Evolutionary conservation across 352 stramenopile species (phyloP).

Genomic region (Aphanomyces stellatus): DNA sequence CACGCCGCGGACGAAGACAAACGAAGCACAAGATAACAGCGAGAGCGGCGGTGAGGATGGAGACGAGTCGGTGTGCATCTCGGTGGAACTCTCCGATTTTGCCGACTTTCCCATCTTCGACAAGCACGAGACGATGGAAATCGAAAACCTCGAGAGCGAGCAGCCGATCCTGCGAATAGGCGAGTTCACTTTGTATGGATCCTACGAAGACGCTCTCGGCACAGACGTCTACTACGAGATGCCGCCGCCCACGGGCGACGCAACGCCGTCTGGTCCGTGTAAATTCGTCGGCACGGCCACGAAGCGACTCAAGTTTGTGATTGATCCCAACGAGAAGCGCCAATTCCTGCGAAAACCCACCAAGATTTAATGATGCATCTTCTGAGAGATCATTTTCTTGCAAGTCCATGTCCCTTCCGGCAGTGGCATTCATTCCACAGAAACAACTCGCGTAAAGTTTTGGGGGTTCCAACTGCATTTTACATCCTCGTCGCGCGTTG

Average conservation of each 20-base stretch:
- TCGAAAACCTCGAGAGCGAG: conserved; percentile 8
- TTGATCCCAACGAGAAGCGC: conserved; percentile 1
- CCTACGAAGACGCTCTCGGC: conserved; percentile 11
- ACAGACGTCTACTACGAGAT: conserved; percentile 17
- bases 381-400: too few relatives aligned
- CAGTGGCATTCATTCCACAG: too few relatives aligned
- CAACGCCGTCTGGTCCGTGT: background rate
- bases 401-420: too few relatives aligned
- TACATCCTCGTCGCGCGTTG: conserved; percentile 3
- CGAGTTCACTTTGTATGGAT: conserved; percentile 4
- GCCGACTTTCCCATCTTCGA: conserved; percentile 11
- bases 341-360: conserved; percentile 4
- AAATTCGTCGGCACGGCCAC: background rate
- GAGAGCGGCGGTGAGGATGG: background rate
- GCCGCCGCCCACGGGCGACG: background rate
- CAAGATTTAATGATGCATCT: background rate
- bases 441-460: too few relatives aligned
- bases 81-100: conserved; percentile 13
- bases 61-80: conserved; percentile 7
- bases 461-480: background rate
- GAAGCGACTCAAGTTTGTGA: conserved; percentile 9
- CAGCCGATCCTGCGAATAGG: conserved; percentile 13
- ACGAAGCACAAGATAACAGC: too few relatives aligned
- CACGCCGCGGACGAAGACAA: background rate
- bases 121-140: conserved; percentile 17